Conservation (phyloP, 2,329 filamentous ascomycete genomes). For the Immersiporthe knoxdaviesiana region DNA sequence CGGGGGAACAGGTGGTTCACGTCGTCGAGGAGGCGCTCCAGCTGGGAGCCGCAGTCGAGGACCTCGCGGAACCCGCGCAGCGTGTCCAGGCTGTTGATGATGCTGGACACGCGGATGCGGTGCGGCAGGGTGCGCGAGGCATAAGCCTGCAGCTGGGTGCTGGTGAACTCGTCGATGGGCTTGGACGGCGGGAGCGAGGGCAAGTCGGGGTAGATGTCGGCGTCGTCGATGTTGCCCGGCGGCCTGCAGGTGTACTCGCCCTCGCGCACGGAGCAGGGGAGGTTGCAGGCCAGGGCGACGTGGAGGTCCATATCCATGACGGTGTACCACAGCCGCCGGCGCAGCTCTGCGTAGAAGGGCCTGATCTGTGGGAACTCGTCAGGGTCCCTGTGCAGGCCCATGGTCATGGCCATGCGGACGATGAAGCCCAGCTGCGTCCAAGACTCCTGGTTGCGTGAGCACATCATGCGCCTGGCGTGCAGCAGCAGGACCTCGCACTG, state of each 20-base stretch:
- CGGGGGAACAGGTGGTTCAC: slow-evolving; percentile 55
- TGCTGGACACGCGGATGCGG: slow-evolving; percentile 53
- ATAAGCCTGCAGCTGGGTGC: slow-evolving; percentile 58
- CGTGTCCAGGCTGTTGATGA: slow-evolving; percentile 56
- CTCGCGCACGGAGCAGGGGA: slow-evolving; percentile 55
- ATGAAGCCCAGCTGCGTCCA: slow-evolving; percentile 61
- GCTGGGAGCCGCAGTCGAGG: slow-evolving; percentile 55
- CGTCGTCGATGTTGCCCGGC: slow-evolving; percentile 58
- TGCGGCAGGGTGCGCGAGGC: slow-evolving; percentile 53
- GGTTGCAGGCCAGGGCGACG: slow-evolving; percentile 54
- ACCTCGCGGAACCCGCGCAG: slow-evolving; percentile 58
- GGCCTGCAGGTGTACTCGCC: slow-evolving; percentile 58
- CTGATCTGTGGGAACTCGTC: slow-evolving; percentile 56
- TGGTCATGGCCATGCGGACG: slow-evolving; percentile 61
- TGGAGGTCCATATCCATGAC: slow-evolving; percentile 61
- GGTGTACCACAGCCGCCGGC: slow-evolving; percentile 60
- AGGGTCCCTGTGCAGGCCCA: slow-evolving; percentile 61
- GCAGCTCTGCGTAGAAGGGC: slow-evolving; percentile 56
- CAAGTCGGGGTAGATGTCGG: slow-evolving; percentile 53
- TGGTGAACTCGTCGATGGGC: slow-evolving; percentile 56
- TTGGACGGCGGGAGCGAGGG: slow-evolving; percentile 51
- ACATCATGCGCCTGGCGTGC: slow-evolving; percentile 56
- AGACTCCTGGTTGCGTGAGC: slow-evolving; percentile 51
- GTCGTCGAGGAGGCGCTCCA: slow-evolving; percentile 58
- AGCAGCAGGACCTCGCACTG: slow-evolving; percentile 58